A percentile compares a stretch with the other conserved stretches of the same genome.
phyloP scores from a whole-genome alignment of 495 filamentous ascomycete genomes.

The Trichoderma erinaceum region DNA sequence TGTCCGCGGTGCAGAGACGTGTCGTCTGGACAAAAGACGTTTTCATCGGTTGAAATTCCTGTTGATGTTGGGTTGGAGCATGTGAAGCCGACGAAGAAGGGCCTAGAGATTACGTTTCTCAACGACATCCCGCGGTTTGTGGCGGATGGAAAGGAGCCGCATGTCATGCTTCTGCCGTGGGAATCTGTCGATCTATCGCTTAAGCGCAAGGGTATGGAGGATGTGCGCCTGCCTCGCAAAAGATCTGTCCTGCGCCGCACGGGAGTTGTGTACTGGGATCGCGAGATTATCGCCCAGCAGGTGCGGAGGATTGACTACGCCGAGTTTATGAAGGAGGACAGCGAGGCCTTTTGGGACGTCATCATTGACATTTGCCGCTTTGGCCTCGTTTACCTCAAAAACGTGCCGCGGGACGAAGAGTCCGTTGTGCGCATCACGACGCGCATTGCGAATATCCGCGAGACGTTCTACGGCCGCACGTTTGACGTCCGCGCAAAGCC shows the following conservation, averaged over 20 bases:
- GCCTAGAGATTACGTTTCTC: constrained; percentile 53
- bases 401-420: constrained; percentile 57
- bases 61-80: constrained; percentile 36
- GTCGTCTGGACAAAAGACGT: constrained; percentile 75
- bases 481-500: constrained; percentile 81
- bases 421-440: constrained; percentile 61
- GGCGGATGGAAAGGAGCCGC: constrained; percentile 17
- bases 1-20: constrained; percentile 69
- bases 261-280: constrained; percentile 32
- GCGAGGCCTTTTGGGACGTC: constrained; percentile 42
- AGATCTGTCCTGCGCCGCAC: background rate
- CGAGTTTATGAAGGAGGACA: constrained; percentile 58
- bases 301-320: constrained; percentile 50
- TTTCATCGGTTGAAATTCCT: constrained; percentile 68
- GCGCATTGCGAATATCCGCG: constrained; percentile 66
- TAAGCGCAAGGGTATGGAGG: constrained; percentile 2
- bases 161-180: constrained; percentile 19
- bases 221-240: background rate
- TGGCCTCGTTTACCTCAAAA: constrained; percentile 68
- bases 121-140: constrained; percentile 21
- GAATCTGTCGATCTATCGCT: constrained; percentile 18
- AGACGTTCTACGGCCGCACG: constrained; percentile 82
- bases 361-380: constrained; percentile 48
- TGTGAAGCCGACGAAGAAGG: constrained; percentile 27
- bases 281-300: constrained; percentile 20